A percentile compares a stretch with the other conserved stretches of the same genome.
These are phyloP conservation scores for Moringa oleifera DNA, from an alignment of 345 rosid genomes.

Conservation along the genomic window DNA sequence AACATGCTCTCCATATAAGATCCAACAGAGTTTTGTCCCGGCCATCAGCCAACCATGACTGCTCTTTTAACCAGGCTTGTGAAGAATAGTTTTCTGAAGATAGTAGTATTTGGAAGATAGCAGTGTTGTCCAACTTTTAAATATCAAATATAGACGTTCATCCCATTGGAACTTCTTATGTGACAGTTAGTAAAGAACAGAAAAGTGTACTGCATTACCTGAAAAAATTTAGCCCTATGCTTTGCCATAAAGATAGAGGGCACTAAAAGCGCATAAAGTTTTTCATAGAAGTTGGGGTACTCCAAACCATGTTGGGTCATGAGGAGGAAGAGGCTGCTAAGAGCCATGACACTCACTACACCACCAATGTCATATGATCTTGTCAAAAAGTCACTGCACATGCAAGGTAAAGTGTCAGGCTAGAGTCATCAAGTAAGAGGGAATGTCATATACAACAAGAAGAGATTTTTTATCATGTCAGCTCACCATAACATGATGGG, in stretches of 20 bases:
- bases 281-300: slow-evolving; percentile 85
- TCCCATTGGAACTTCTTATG: neutral
- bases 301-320: slow-evolving; percentile 87
- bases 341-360: slow-evolving; percentile 94
- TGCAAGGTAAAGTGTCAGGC: slow-evolving; percentile 12
- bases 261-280: slow-evolving; percentile 65
- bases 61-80: no score
- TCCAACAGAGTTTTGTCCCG: no score
- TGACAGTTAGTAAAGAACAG: no score
- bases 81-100: no score
- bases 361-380: slow-evolving; percentile 93
- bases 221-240: slow-evolving; percentile 81
- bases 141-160: no score
- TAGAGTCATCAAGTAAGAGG: neutral
- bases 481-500: slow-evolving; percentile 74
- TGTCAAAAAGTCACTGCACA: slow-evolving; percentile 85
- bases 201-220: slow-evolving; percentile 35
- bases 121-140: no score
- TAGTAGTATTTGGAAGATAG: no score
- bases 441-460: slow-evolving; percentile 6
- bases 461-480: neutral
- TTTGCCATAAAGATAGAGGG: slow-evolving; percentile 90
- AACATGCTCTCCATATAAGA: no score
- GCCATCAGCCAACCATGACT: no score
- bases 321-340: slow-evolving; percentile 86